A percentile compares a stretch with the other conserved stretches of the same genome.
phyloP scores from a whole-genome alignment of 192 early-diverging fungal genomes.

The Chytriomyces sp. region DNA sequence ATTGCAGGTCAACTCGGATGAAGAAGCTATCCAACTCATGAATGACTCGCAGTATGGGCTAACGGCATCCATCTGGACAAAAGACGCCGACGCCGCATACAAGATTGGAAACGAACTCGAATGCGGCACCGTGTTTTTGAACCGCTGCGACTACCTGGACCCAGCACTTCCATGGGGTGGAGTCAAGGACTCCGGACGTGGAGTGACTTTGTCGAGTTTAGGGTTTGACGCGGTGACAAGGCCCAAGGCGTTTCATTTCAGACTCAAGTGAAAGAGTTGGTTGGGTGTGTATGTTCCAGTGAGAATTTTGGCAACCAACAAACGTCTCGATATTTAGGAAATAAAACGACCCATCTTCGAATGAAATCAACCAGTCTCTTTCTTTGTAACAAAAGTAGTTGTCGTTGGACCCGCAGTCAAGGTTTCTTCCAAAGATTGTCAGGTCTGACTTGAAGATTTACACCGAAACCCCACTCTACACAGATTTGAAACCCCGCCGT shows the following conservation, averaged over 20 bases:
- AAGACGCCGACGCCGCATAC: constrained; percentile 61
- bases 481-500: too few species aligned
- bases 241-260: constrained; percentile 70
- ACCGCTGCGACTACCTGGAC: constrained; percentile 83
- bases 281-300: too few species aligned
- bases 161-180: constrained; percentile 82
- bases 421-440: too few species aligned
- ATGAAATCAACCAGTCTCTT: too few species aligned
- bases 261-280: constrained; percentile 29
- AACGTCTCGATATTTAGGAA: too few species aligned
- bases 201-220: constrained; percentile 69
- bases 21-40: constrained; percentile 78
- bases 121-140: constrained; percentile 83
- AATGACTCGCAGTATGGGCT: constrained; percentile 82
- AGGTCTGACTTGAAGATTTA: too few species aligned
- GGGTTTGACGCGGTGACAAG: constrained; percentile 77
- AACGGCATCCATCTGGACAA: constrained; percentile 82
- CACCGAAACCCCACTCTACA: too few species aligned
- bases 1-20: constrained; percentile 57
- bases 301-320: too few species aligned
- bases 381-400: too few species aligned
- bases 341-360: too few species aligned
- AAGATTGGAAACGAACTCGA: constrained; percentile 66
- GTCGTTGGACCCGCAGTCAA: too few species aligned
- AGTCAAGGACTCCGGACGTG: constrained; percentile 74